Percentiles rank a stretch among this genome's conserved stretches.
These are phyloP conservation scores for Oldenlandia corymbosa DNA, from an alignment of 257 asterid genomes.

Conservation along the genomic window DNA sequence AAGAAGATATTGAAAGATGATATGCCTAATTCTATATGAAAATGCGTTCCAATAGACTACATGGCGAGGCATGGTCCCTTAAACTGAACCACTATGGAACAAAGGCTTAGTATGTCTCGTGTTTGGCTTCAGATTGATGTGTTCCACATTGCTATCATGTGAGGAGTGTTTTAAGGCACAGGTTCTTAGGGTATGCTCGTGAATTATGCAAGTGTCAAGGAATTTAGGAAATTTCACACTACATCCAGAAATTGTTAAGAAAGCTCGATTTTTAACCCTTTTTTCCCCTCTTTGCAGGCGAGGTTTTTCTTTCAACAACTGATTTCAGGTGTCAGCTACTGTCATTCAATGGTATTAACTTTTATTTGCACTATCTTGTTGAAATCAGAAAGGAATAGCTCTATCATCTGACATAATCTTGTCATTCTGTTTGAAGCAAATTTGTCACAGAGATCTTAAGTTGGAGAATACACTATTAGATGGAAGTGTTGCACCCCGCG, in stretches of 20 bases:
- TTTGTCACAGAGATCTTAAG: slow-evolving; percentile 48
- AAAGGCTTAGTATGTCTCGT: no score
- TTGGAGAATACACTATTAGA: slow-evolving; percentile 38
- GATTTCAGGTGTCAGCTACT: slow-evolving; percentile 43
- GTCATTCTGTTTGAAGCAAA: slow-evolving; percentile 25
- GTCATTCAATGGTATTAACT: slow-evolving; percentile 37
- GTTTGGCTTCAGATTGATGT: no score
- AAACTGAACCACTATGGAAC: no score
- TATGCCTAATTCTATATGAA: no score
- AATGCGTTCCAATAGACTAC: no score
- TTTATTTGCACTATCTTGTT: not conserved
- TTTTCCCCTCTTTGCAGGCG: slow-evolving; percentile 23
- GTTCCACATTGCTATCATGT: no score
- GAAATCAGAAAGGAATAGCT: not conserved
- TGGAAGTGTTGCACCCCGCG: slow-evolving; percentile 40
- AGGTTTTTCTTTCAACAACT: slow-evolving; percentile 46
- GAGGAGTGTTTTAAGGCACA: not conserved
- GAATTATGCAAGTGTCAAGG: not conserved
- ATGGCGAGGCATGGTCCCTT: no score
- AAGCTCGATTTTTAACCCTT: not conserved
- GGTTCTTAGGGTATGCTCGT: not conserved
- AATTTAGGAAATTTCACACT: not conserved
- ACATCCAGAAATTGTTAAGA: not conserved
- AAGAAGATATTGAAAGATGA: no score
- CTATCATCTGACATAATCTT: slow-evolving; percentile 4